phyloP scores from a whole-genome alignment of 2,329 filamentous ascomycete species.

The Nemania diffusa region DNA sequence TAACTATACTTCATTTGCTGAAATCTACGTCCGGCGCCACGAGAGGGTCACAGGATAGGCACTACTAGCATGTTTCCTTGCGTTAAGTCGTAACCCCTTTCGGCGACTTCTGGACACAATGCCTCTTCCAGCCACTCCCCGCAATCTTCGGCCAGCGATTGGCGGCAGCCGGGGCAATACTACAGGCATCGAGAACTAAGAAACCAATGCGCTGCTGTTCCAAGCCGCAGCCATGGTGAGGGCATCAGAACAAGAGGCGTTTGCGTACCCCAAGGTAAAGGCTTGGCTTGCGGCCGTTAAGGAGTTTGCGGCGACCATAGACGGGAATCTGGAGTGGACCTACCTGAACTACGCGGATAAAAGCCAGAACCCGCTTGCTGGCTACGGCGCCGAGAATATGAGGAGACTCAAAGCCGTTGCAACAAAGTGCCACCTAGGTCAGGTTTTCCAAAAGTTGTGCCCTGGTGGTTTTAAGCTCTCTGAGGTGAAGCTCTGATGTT shows the following conservation, averaged over 20 bases:
- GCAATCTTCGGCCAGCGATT: neutral
- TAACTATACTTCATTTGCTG: no score
- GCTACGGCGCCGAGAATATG: constrained; percentile 27
- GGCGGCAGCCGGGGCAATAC: constrained; percentile 11
- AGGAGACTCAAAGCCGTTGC: constrained; percentile 10
- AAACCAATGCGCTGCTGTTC: constrained; percentile 15
- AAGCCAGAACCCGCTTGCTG: constrained; percentile 20
- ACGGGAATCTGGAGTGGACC: constrained; percentile 10
- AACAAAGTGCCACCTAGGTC: constrained; percentile 23
- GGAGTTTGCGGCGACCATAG: constrained; percentile 8
- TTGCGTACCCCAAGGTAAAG: neutral
- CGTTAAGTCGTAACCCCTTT: constrained; percentile 4
- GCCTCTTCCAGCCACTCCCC: constrained; percentile 33
- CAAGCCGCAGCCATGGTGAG: constrained; percentile 4
- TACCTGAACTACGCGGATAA: constrained; percentile 30
- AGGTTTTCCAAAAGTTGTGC: constrained; percentile 28
- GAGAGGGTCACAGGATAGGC: no score
- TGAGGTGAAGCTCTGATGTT: no score
- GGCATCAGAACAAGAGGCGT: constrained; percentile 14
- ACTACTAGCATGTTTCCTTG: no score
- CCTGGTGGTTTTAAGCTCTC: constrained; percentile 30
- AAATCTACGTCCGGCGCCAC: no score
- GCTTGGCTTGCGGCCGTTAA: neutral
- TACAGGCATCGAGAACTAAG: constrained; percentile 21
- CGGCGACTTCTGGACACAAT: constrained; percentile 35